Evolutionary conservation across 306 rosid species (phyloP).

Genomic region (Lathyrus sativus): DNA sequence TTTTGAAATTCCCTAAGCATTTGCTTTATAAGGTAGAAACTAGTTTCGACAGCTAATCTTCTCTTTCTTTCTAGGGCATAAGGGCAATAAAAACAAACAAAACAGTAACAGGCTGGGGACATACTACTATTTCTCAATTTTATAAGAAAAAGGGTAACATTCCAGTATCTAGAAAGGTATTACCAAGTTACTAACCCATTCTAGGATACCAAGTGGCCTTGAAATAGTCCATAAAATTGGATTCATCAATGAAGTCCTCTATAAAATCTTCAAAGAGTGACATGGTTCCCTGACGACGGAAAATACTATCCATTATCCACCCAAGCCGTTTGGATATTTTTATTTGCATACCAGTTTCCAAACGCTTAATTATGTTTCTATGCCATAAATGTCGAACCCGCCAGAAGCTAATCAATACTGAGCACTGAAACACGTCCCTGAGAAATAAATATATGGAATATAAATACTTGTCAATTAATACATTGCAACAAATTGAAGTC

Average conservation of each 20-base stretch:
- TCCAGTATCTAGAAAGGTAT: conserved; percentile 34
- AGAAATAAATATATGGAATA: conserved; percentile 35
- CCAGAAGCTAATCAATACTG: conserved; percentile 78
- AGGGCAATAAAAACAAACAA: too few species aligned
- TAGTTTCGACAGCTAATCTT: too few species aligned
- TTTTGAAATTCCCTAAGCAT: too few species aligned
- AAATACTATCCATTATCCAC: conserved; percentile 59
- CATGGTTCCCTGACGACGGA: conserved; percentile 53
- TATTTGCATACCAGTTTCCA: conserved; percentile 58
- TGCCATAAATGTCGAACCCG: conserved; percentile 57
- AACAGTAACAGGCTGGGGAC: neutral
- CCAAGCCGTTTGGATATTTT: conserved; percentile 67
- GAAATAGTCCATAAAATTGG: conserved; percentile 78
- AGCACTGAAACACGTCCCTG: conserved; percentile 94
- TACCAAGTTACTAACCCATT: conserved; percentile 55
- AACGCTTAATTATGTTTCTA: conserved; percentile 47
- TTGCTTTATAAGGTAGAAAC: too few species aligned
- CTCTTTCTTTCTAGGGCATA: too few species aligned
- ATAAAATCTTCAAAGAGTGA: conserved; percentile 68
- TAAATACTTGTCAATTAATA: neutral
- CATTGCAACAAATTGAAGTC: neutral
- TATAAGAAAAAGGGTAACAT: conserved; percentile 5
- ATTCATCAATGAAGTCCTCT: conserved; percentile 70
- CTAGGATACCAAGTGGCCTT: conserved; percentile 88
- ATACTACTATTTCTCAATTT: conserved; percentile 12